These are phyloP conservation scores for Pilaira anomala DNA, from an alignment of 192 early-diverging fungal species.

Conservation along the genomic window DNA sequence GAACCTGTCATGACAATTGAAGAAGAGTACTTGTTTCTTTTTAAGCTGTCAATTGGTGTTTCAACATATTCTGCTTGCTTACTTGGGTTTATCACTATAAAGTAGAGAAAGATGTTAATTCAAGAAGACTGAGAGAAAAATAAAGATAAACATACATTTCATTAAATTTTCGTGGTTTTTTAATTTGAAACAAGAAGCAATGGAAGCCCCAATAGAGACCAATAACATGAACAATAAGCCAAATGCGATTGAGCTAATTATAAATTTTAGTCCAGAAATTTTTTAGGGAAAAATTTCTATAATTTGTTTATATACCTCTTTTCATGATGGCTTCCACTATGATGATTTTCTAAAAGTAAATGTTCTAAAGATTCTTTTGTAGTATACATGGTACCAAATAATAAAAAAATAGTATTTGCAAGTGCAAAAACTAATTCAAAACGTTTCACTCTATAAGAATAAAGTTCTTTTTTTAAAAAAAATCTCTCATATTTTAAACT, in stretches of 20 bases:
- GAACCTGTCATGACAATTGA: slow-evolving; percentile 36
- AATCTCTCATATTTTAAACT: no score
- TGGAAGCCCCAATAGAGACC: slow-evolving; percentile 32
- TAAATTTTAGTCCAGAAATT: no score
- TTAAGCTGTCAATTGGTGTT: no score
- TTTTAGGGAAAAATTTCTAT: no score
- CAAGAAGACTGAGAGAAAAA: background rate
- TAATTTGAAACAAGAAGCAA: slow-evolving; percentile 42
- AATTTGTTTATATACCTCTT: background rate
- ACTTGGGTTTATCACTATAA: no score
- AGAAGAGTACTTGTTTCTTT: slow-evolving; percentile 37
- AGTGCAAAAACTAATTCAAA: slow-evolving; percentile 52
- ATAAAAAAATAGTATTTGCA: slow-evolving; percentile 46
- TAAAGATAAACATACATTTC: slow-evolving; percentile 33
- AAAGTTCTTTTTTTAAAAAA: background rate
- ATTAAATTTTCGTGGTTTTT: slow-evolving; percentile 51
- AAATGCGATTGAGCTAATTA: background rate
- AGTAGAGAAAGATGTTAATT: no score
- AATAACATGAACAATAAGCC: slow-evolving; percentile 37
- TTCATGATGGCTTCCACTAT: slow-evolving; percentile 16
- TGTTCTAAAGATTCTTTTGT: slow-evolving; percentile 61
- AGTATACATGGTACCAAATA: slow-evolving; percentile 58
- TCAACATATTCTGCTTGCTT: no score
- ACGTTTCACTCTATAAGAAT: slow-evolving; percentile 40
- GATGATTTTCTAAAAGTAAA: slow-evolving; percentile 49